Base-by-base conservation (phyloP, 164 flowering plant genomes). In the Piper betle region DNA sequence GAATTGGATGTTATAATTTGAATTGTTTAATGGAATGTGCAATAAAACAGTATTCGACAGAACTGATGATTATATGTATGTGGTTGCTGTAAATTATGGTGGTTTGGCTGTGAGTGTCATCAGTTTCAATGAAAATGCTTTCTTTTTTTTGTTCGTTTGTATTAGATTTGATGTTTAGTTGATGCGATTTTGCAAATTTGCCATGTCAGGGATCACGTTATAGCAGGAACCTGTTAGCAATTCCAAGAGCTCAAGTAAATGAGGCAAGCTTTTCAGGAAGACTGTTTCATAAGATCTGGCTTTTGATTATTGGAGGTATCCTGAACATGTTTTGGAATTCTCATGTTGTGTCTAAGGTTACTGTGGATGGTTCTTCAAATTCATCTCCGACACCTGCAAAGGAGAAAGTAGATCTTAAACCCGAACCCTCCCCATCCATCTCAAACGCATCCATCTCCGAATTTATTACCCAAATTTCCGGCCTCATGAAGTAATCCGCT, bases 401-500 rank as follows among this genome's bases (percentile, higher is more conserved):
- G 19, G 78, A 67, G 40, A 59, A 63, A 41, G 75, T 79, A 63
- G 80, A 77, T 60, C 65, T 38, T 13, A 65, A 69, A 59, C 62
- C 73, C 58, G 67, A 63, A 57, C 69, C 76, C 59, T 59, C 77
- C 38, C 41, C 73, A 38, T 65, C 72, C 68, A 79, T 75, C 39
- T 67, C 84, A 13, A 79, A 85, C 60, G 80, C 77, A 67, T 69
- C 88, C 15, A 68, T 85, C 42, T 70, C 86, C 19, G 84, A 75
- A 57, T 84, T 85, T 52, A 71, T 85, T 42, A 53, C 64, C 61
- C 91, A 87, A 81, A 88, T 85, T 64, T 50, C 89, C 39, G 71
- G 71, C 66, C 91, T 87, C 52, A 75, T 79, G 55, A 80, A 83
- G 87, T 82, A 60, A 67, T 75, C 58, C 53, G 13, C 39, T 50